Percentiles rank a stretch among this genome's conserved stretches.
Conservation (phyloP, 1,139 yeast species). For the Magnusiomyces tetraspermus region DNA sequence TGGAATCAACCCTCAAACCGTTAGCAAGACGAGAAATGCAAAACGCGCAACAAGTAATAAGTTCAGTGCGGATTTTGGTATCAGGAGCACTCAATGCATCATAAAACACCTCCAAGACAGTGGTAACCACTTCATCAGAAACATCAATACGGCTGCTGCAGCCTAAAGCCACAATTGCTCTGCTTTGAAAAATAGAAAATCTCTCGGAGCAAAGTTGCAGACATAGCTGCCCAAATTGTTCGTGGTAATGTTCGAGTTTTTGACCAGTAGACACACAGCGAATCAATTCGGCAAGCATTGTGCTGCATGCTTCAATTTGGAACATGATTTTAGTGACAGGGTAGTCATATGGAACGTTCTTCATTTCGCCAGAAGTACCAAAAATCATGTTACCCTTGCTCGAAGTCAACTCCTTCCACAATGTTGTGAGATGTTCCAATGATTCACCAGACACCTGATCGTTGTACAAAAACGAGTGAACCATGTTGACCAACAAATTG, state of each 20-base stretch:
- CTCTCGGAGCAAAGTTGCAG: conserved; percentile 51
- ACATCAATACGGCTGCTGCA: conserved; percentile 57
- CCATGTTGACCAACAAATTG: conserved; percentile 55
- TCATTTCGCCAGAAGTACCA: conserved; percentile 64
- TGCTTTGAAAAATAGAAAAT: conserved; percentile 55
- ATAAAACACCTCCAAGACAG: conserved; percentile 31
- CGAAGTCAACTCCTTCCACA: conserved; percentile 54
- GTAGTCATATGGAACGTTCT: conserved; percentile 36
- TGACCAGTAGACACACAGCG: conserved; percentile 39
- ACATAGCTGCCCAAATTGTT: conserved; percentile 62
- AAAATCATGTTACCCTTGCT: conserved; percentile 67
- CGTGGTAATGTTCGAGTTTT: conserved; percentile 41
- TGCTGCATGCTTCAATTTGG: conserved; percentile 57
- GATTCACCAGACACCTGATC: conserved; percentile 3
- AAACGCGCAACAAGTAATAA: conserved; percentile 31
- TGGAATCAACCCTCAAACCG: conserved; percentile 50
- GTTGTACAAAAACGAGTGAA: conserved; percentile 50
- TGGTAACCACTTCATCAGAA: conserved; percentile 49
- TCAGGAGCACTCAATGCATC: conserved; percentile 28
- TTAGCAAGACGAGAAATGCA: conserved; percentile 49
- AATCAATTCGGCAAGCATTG: conserved; percentile 49
- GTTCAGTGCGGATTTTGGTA: conserved; percentile 30
- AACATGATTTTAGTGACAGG: conserved; percentile 45
- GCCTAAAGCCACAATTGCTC: conserved; percentile 68
- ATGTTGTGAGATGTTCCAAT: conserved; percentile 19